Conservation (phyloP, 768 basidiomycete species). For the Agaricus subrufescens region DNA sequence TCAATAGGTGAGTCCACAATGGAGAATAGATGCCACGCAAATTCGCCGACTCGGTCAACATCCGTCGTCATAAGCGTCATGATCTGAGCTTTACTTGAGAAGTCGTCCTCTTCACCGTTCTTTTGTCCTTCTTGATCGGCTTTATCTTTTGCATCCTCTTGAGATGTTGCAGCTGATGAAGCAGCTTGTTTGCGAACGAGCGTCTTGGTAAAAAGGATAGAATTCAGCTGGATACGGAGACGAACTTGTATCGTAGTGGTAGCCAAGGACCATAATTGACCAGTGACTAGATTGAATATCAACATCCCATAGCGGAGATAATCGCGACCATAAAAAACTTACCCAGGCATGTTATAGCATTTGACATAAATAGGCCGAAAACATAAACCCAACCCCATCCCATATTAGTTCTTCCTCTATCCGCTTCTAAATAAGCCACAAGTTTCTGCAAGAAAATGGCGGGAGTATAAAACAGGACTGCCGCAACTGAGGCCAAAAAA, state of each 20-base stretch:
- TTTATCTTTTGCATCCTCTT: constrained; percentile 14
- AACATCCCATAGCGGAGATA: background rate
- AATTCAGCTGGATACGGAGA: constrained; percentile 73
- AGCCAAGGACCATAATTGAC: constrained; percentile 67
- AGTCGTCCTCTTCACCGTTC: constrained; percentile 47
- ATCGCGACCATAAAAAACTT: constrained; percentile 5
- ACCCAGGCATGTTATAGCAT: constrained; percentile 29
- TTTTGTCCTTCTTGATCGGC: constrained; percentile 11
- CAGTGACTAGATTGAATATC: constrained; percentile 38
- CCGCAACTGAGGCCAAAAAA: constrained; percentile 48
- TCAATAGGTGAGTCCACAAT: constrained; percentile 82
- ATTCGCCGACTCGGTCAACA: constrained; percentile 85
- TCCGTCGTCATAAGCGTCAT: constrained; percentile 98
- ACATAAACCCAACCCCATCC: constrained; percentile 74
- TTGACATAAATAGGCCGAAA: constrained; percentile 29
- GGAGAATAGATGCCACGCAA: constrained; percentile 73
- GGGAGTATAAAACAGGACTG: constrained; percentile 63
- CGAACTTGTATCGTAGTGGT: constrained; percentile 68
- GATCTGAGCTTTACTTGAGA: constrained; percentile 71
- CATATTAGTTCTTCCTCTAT: constrained; percentile 47
- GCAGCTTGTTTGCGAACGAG: constrained; percentile 83
- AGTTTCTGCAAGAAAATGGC: constrained; percentile 59
- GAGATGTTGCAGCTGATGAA: constrained; percentile 41
- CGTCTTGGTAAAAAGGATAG: constrained; percentile 82
- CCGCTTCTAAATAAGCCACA: constrained; percentile 61